Percentiles rank a stretch among this genome's conserved stretches.
These are phyloP conservation scores for Mycena leptocephala DNA, from an alignment of 768 basidiomycete species.

Conservation along the genomic window DNA sequence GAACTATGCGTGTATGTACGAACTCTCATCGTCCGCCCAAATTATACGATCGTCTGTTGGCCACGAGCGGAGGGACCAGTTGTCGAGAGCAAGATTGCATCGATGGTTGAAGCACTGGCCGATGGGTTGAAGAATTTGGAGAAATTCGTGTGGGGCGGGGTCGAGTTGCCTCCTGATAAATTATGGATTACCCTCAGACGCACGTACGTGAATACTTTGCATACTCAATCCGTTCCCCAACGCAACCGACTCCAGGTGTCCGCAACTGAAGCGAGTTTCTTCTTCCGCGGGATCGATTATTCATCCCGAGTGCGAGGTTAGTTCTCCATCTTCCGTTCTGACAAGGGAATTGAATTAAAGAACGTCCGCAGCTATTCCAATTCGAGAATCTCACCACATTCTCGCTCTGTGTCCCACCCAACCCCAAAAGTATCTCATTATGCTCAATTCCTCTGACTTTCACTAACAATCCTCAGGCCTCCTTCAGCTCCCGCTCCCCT, in stretches of 20 bases:
- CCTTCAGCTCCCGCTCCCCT: not conserved
- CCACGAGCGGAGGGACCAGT: not conserved
- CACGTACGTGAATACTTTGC: not conserved
- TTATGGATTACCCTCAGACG: constrained; percentile 17
- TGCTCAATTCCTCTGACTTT: not conserved
- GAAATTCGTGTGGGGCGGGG: constrained; percentile 31
- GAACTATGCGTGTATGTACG: constrained; percentile 9
- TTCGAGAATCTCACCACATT: constrained; percentile 23
- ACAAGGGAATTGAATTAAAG: not conserved
- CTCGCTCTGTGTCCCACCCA: not conserved
- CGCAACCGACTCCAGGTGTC: constrained; percentile 16
- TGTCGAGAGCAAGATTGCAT: not conserved
- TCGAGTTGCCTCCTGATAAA: not conserved
- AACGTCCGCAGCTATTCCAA: constrained; percentile 11
- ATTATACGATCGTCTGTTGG: constrained; percentile 1
- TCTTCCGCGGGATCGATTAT: not conserved
- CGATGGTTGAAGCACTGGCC: not conserved
- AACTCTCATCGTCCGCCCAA: constrained; percentile 9
- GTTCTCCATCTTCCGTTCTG: not conserved
- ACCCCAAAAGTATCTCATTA: not conserved
- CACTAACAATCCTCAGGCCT: not conserved
- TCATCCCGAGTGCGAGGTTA: constrained; percentile 18
- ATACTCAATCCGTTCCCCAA: not conserved
- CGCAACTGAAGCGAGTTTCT: constrained; percentile 6
- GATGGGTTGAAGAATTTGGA: not conserved